These are phyloP conservation scores for Ceratocystis alfenasii DNA, from an alignment of 2,329 filamentous ascomycete genomes.

Conservation along the genomic window DNA sequence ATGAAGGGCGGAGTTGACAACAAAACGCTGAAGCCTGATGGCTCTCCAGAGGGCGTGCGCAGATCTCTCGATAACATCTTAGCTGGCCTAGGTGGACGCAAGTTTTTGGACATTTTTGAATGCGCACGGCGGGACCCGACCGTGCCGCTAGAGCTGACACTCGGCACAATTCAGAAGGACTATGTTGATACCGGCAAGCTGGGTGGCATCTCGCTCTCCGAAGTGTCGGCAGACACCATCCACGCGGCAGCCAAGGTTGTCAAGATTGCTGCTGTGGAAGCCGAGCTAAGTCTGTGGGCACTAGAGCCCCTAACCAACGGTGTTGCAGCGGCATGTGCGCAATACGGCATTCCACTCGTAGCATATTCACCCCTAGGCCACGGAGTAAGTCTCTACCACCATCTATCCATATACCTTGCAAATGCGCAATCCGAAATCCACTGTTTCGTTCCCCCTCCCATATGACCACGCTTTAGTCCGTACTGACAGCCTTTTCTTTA, in stretches of 20 bases:
- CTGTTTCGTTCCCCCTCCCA: background rate
- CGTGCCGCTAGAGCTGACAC: conserved; percentile 34
- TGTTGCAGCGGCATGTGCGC: conserved; percentile 42
- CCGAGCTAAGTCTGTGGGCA: conserved; percentile 42
- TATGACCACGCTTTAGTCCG: conserved; percentile 10
- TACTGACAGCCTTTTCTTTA: conserved; percentile 32
- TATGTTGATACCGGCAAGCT: conserved; percentile 42
- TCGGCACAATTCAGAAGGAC: conserved; percentile 35
- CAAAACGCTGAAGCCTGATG: conserved; percentile 34
- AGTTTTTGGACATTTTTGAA: conserved; percentile 50
- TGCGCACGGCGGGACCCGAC: conserved; percentile 45
- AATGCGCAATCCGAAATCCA: background rate
- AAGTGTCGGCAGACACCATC: conserved; percentile 39
- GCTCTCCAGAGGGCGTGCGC: conserved; percentile 42
- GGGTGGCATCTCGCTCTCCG: conserved; percentile 41
- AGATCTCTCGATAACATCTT: conserved; percentile 48
- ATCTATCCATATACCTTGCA: background rate
- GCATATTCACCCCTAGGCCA: conserved; percentile 61
- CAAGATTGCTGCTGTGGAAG: conserved; percentile 40
- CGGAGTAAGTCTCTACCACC: conserved; percentile 30
- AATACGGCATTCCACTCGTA: conserved; percentile 56
- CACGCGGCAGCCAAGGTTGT: conserved; percentile 35
- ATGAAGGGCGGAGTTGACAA: conserved; percentile 46
- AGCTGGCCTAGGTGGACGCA: conserved; percentile 39
- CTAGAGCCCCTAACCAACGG: conserved; percentile 41